These are phyloP conservation scores for Daldinia sp. DNA, from an alignment of 2,329 filamentous ascomycete genomes.

Conservation along the genomic window DNA sequence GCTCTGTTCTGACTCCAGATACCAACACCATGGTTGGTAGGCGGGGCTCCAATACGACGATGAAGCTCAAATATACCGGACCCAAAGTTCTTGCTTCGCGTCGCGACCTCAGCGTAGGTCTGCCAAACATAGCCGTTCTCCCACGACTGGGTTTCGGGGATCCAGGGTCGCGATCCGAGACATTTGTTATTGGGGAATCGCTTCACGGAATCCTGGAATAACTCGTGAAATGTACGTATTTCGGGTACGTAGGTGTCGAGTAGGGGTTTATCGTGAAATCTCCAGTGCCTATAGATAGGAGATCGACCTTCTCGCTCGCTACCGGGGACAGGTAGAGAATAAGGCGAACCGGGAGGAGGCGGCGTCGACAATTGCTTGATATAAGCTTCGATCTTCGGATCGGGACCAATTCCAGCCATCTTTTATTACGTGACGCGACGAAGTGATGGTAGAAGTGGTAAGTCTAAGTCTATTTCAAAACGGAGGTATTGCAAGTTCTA, in stretches of 20 bases:
- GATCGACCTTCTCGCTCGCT: constrained; percentile 79
- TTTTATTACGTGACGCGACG: constrained; percentile 10
- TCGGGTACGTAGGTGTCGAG: constrained; percentile 78
- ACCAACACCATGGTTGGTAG: constrained; percentile 78
- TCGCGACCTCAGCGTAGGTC: constrained; percentile 82
- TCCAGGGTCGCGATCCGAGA: constrained; percentile 84
- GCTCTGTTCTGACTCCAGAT: constrained; percentile 89
- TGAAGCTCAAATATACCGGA: constrained; percentile 87
- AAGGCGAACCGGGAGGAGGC: constrained; percentile 81
- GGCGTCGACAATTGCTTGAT: constrained; percentile 68
- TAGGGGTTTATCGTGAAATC: constrained; percentile 76
- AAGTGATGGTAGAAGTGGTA: neutral
- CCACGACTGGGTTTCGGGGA: constrained; percentile 78
- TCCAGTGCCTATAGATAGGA: constrained; percentile 86
- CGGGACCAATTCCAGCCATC: constrained; percentile 53
- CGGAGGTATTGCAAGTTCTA: neutral
- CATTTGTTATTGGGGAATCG: constrained; percentile 76
- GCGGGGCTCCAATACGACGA: constrained; percentile 74
- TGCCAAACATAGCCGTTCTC: constrained; percentile 84
- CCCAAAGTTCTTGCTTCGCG: constrained; percentile 85
- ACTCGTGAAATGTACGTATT: constrained; percentile 79
- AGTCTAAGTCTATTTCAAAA: neutral
- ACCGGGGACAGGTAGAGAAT: constrained; percentile 81
- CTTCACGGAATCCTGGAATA: constrained; percentile 77
- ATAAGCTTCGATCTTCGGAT: constrained; percentile 55